Evolutionary conservation across 148 eudicot genomes (phyloP), one percentile per base, ranked within the genome.

Genomic region (Salicornia ramosissima): DNA sequence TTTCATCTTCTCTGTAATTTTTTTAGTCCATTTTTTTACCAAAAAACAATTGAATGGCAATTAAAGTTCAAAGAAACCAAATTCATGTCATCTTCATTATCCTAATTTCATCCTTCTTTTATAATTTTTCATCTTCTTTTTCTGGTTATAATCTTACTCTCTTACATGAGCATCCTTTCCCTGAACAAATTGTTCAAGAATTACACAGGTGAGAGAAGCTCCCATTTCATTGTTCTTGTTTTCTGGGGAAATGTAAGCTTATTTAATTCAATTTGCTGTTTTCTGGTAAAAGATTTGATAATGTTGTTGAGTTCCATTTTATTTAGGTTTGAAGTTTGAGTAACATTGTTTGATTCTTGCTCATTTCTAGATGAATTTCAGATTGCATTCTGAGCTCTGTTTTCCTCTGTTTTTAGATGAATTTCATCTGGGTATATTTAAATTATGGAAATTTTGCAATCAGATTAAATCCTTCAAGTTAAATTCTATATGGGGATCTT

Each of bases 181-280:
- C 96, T 73, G 96, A 88, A 79, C 76, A 75, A 64, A 82, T 94
- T 42, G 92, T 82, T 75, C 85, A 81, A 79, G 86, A 94, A 59
- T 63, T 94, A 0, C 83, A 87, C 56, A 88, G 96, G 98, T 94
- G 25, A 60, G 67, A 39, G 1, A 15, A 21, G 0, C 21, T 49
- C 36, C 8, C 45, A 11, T 58, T 47, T 50, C 60, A 42, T 50
- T 55, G 21, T 36, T 56, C 9, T 57, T 67, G 14, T 36, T 50
- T 73, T 18, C 7, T 15, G 9, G 18, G 22, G 10, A 69, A 34
- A 36, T 25, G 6, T 26, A 26, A 36, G 40, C 40, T 18, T 34
- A 6, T 26, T n/a, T n/a, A n/a, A n/a, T n/a, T n/a, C n/a, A n/a
- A n/a, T n/a, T n/a, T n/a, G n/a, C 53, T 49, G 53, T 49, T 49